Percentiles rank a stretch among this genome's conserved stretches.
phyloP scores from a whole-genome alignment of 306 rosid genomes.

The Cucurbita moschata region DNA sequence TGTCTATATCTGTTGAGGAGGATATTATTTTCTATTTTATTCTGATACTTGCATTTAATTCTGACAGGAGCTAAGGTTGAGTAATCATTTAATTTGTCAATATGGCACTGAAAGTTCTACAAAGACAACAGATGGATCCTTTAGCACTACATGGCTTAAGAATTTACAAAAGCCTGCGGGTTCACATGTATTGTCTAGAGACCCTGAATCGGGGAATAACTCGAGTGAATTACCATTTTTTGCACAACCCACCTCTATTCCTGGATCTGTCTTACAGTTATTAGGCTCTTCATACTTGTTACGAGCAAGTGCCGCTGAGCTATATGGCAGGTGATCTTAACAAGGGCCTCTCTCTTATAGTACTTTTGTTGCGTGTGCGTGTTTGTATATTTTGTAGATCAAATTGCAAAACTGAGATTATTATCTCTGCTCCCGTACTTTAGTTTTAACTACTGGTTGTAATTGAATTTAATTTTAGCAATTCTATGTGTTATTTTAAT shows the following conservation, averaged over 20 bases:
- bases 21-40: background rate
- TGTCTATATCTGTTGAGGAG: background rate
- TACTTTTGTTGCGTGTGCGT: background rate
- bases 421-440: background rate
- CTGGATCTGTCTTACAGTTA: constrained; percentile 81
- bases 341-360: background rate
- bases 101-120: constrained; percentile 57
- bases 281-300: constrained; percentile 76
- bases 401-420: background rate
- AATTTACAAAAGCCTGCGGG: constrained; percentile 66
- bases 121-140: constrained; percentile 70
- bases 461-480: background rate
- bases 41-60: constrained; percentile 2
- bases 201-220: constrained; percentile 41
- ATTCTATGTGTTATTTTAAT: background rate
- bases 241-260: constrained; percentile 75
- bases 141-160: constrained; percentile 78
- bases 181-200: constrained; percentile 49
- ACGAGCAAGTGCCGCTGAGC: constrained; percentile 85
- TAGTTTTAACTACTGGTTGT: background rate
- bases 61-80: constrained; percentile 71
- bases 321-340: constrained; percentile 67
- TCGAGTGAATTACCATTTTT: constrained; percentile 50
- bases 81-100: constrained; percentile 73
- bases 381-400: background rate